A percentile compares a stretch with the other conserved stretches of the same genome.
Evolutionary conservation across 805 yeast genomes (phyloP).

Genomic region (Yarrowia porcina): DNA sequence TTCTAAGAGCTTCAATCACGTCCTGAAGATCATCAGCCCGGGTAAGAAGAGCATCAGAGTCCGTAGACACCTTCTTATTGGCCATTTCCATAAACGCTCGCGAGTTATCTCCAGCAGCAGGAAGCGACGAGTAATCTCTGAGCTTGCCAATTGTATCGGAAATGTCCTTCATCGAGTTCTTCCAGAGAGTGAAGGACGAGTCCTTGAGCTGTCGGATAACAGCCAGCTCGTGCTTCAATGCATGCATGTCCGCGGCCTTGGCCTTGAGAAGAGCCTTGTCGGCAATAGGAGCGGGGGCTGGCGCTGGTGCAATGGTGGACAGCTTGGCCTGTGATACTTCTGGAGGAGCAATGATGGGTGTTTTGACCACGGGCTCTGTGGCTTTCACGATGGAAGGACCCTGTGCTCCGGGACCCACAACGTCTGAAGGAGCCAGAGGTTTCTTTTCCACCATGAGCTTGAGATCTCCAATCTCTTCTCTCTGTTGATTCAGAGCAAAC

Average conservation of each 20-base stretch:
- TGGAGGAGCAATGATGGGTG: conserved; percentile 13
- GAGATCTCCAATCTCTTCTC: conserved; percentile 18
- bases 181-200: conserved; percentile 41
- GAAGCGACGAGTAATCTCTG: conserved; percentile 12
- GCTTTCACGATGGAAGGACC: conserved; percentile 11
- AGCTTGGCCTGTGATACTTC: conserved; percentile 7
- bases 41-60: conserved; percentile 69
- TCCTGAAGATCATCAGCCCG: conserved; percentile 91
- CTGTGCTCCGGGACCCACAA: neutral
- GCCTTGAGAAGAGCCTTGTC: conserved; percentile 23
- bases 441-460: conserved; percentile 12
- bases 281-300: conserved; percentile 1
- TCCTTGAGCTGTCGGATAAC: conserved; percentile 32
- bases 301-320: conserved; percentile 4
- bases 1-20: conserved; percentile 78
- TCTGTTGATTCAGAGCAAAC: conserved; percentile 18
- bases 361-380: neutral
- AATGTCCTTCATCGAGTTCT: conserved; percentile 44
- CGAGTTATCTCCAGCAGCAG: conserved; percentile 39
- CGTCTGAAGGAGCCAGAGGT: neutral
- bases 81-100: conserved; percentile 70
- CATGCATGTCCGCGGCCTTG: conserved; percentile 27
- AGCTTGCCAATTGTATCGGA: conserved; percentile 46
- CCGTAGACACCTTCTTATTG: conserved; percentile 66
- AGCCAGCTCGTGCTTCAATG: conserved; percentile 32